Base-by-base conservation (phyloP, 345 rosid genomes). In the Boechera retrofracta region DNA sequence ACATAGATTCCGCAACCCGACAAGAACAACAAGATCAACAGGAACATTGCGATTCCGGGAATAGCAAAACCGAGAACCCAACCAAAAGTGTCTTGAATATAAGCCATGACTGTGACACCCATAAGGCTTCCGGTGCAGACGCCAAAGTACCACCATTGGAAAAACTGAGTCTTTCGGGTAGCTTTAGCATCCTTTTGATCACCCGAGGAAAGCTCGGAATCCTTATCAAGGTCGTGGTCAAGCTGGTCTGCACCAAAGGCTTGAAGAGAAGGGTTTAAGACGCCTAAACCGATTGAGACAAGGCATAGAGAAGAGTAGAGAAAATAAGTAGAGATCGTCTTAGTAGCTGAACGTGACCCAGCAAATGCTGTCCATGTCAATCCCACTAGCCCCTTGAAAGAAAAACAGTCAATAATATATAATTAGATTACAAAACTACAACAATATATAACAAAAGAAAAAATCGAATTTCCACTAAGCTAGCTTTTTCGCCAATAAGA, bases 241-340 rank as follows among this genome's bases (percentile, higher is more conserved):
- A 90, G 87, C 72, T 95, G 97, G 83, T 92, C 98, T 0, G 99
- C 92, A 26, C 89, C 99, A 58, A 95, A 92, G 65, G 99, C 98
- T 79, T 95, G 99, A 42, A 95, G 70, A 36, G 98, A 92, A 48
- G 98, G 98, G 79, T 85, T 95, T 29, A 85, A 88, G 42, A 88
- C 98, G 26, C 94, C 99, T 35, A 85, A 86, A 68, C 99, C 99
- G 8, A 92, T 28, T 18, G 99, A 91, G 76, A 91, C 87, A 69
- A 92, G 73, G 61, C 88, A 83, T 3, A 92, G 93, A 28, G 98
- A 91, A 70, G 80, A 83, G 73, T 86, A 88, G 33, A 95, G 89
- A 82, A 86, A 88, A 0, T 83, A 68, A 54, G 86, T 76, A 12
- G 89, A 85, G 71, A 84, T 63, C 9, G 64, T 83, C 82, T 76